Percentiles rank a stretch among this genome's conserved stretches.
phyloP scores from a whole-genome alignment of 805 yeast genomes.

The Wickerhamiella cacticola region DNA sequence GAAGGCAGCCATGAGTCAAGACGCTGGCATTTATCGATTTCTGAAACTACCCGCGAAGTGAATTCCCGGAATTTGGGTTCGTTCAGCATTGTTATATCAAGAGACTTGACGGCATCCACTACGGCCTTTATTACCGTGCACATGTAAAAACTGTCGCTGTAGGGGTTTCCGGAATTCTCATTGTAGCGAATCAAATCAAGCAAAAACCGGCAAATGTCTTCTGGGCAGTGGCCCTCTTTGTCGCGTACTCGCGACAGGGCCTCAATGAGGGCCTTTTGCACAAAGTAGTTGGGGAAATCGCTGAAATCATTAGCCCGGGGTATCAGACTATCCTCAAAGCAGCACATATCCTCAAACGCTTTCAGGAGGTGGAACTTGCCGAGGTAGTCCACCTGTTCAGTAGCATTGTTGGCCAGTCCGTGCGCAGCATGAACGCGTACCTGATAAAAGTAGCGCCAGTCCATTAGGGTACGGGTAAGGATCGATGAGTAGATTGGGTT shows the following conservation, averaged over 20 bases:
- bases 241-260: slow-evolving; percentile 52
- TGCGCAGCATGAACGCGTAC: slow-evolving; percentile 76
- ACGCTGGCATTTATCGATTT: slow-evolving; percentile 60
- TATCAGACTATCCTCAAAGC: slow-evolving; percentile 52
- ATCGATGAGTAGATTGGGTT: slow-evolving; percentile 59
- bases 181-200: slow-evolving; percentile 67
- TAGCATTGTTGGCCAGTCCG: slow-evolving; percentile 61
- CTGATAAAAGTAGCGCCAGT: slow-evolving; percentile 75
- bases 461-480: slow-evolving; percentile 69
- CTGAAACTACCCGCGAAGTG: slow-evolving; percentile 42
- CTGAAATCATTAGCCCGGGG: slow-evolving; percentile 76
- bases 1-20: slow-evolving; percentile 84
- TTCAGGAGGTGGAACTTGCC: slow-evolving; percentile 64
- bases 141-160: slow-evolving; percentile 59
- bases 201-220: slow-evolving; percentile 47
- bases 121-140: slow-evolving; percentile 45
- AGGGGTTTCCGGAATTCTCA: slow-evolving; percentile 70
- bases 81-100: slow-evolving; percentile 11
- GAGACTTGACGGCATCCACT: slow-evolving; percentile 30
- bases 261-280: slow-evolving; percentile 56
- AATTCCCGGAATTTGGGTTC: slow-evolving; percentile 26
- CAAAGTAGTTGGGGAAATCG: slow-evolving; percentile 52
- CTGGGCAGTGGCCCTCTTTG: slow-evolving; percentile 50
- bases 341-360: slow-evolving; percentile 57
- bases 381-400: slow-evolving; percentile 45